A percentile compares a stretch with the other conserved stretches of the same genome.
Conservation (phyloP, 2,329 filamentous ascomycete species). For the Sordariomycetes sp. region DNA sequence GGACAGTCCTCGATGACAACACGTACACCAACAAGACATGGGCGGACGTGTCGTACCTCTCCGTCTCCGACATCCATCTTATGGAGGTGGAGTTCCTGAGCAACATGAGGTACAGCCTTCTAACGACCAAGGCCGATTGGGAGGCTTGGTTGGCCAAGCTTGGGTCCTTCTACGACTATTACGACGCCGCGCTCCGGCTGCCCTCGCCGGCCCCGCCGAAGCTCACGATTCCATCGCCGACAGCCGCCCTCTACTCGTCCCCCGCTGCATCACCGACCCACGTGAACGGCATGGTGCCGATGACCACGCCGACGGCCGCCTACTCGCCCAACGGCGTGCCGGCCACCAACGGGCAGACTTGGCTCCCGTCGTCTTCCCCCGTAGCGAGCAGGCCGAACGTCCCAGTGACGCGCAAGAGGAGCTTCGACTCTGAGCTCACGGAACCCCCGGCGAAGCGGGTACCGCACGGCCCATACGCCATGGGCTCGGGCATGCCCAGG, state of each 20-base stretch:
- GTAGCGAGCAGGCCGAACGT: slow-evolving; percentile 3
- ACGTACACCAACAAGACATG: slow-evolving; percentile 99
- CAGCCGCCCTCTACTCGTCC: neutral
- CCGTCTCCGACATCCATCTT: slow-evolving; percentile 88
- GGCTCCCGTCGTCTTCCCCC: neutral
- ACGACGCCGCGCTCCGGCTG: slow-evolving; percentile 49
- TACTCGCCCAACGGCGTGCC: neutral
- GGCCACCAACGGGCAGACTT: neutral
- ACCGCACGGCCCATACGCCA: neutral
- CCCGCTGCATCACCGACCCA: neutral
- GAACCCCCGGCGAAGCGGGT: slow-evolving; percentile 4
- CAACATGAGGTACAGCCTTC: slow-evolving; percentile 91
- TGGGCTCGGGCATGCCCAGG: neutral
- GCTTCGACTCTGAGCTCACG: neutral
- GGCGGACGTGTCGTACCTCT: slow-evolving; percentile 93
- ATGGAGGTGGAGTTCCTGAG: slow-evolving; percentile 99
- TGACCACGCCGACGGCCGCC: neutral
- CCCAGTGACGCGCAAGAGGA: slow-evolving; percentile 1
- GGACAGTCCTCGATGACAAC: slow-evolving; percentile 80
- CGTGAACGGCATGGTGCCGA: neutral
- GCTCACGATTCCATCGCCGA: slow-evolving; percentile 1
- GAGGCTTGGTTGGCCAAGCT: slow-evolving; percentile 74
- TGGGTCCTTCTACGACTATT: slow-evolving; percentile 71
- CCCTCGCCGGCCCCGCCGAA: slow-evolving; percentile 12
- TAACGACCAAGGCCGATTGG: slow-evolving; percentile 81